phyloP scores from a whole-genome alignment of 1,139 yeast genomes.

The Kodamaea fungicola region DNA sequence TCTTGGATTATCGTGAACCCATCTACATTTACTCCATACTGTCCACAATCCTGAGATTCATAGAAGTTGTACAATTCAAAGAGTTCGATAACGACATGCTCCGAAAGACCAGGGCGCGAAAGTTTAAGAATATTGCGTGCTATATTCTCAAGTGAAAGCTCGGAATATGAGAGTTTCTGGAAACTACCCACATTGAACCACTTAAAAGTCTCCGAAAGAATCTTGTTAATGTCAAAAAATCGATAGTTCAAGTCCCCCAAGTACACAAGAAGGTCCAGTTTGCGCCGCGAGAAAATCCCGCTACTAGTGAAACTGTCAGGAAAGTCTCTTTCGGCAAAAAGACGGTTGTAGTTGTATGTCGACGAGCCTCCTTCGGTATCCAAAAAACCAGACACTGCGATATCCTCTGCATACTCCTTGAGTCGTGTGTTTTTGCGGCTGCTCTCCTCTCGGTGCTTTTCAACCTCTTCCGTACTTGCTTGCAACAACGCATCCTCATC shows the following conservation, averaged over 20 bases:
- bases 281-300: constrained; percentile 14
- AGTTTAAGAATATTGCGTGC: constrained; percentile 1
- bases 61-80: constrained; percentile 8
- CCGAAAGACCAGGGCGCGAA: constrained; percentile 1
- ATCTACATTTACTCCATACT: constrained; percentile 7
- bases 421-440: constrained; percentile 7
- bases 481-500: constrained; percentile 1
- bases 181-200: constrained; percentile 8
- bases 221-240: constrained; percentile 10
- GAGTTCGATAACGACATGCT: constrained; percentile 4
- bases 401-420: constrained; percentile 10
- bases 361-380: constrained; percentile 2
- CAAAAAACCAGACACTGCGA: constrained; percentile 2
- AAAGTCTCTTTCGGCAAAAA: constrained; percentile 6
- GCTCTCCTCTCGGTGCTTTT: constrained; percentile 5
- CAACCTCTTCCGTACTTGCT: constrained; percentile 3
- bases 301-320: constrained; percentile 9
- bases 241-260: constrained; percentile 13
- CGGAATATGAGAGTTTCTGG: constrained; percentile 1
- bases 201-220: constrained; percentile 10
- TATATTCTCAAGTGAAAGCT: constrained; percentile 1
- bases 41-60: constrained; percentile 9
- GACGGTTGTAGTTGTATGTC: constrained; percentile 4
- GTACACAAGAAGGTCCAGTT: constrained; percentile 11
- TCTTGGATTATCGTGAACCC: constrained; percentile 8